Evolutionary conservation across 2,329 filamentous ascomycete genomes (phyloP), one percentile per base, ranked within the genome.

Genomic region (Ophiostoma sp.): DNA sequence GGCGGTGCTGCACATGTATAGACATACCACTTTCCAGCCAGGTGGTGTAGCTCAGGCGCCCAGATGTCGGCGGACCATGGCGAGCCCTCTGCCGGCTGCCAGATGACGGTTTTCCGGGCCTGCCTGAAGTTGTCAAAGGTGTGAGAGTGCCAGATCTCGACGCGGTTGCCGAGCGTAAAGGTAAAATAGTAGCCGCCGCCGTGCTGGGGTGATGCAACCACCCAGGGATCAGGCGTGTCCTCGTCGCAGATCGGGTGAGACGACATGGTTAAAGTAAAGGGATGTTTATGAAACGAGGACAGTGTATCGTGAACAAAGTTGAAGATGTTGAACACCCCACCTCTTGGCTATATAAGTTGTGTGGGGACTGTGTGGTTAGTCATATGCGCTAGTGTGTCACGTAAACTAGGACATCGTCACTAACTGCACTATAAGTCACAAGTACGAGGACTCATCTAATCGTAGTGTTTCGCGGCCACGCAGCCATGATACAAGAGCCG

Each of bases 141-240:
- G 4, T 18, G 63, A 18, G 63, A 45, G 40, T 64, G 63, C 63
- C 63, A 64, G 18, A 64, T 38, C 63, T 64, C 63, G 18, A 64
- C 63, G 63, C 63, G 63, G 63, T 64, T 64, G 42, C 63, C 63
- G 40, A 64, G 63, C n/a, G 63, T 64, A 38, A 44, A 64, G 41
- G 63, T 64, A 6, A 64, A 36, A 12, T 47, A 64, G 42, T 64
- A 64, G 41, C 63, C 63, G 42, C 41, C 41, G 27, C 42, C 63
- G 12, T 44, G 63, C 16, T 47, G 41, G 18, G 63, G 41, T 12
- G 63, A 41, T 8, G 60, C 41, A 16, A 64, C 1, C 3, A 64
- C 63, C 63, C 63, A 64, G 3, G 63, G 63, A 16, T 64, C 63
- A 11, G 63, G 63, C 5, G 63, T 64, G 9, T 64, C 63, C 5